Evolutionary conservation across 2,329 filamentous ascomycete genomes (phyloP).

Genomic region (Fusarium tuaranense): DNA sequence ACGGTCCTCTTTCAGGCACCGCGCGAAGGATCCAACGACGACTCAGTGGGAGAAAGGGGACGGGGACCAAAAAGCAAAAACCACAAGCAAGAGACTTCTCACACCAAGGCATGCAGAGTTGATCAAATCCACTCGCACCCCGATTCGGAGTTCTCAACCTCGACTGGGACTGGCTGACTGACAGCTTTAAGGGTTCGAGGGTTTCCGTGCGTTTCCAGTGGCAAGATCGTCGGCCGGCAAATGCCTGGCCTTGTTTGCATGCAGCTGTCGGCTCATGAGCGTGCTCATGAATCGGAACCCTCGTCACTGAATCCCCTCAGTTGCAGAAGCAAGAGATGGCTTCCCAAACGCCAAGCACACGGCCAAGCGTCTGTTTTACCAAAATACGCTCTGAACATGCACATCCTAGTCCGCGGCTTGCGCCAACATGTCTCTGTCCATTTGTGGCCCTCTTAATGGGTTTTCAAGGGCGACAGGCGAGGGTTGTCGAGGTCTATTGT

Average conservation of each 20-base stretch:
- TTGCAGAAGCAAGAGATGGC: neutral
- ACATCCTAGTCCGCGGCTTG: constrained; percentile 6
- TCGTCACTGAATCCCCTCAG: neutral
- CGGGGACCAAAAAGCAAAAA: neutral
- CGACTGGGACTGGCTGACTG: neutral
- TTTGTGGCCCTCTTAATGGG: constrained; percentile 11
- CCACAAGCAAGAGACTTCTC: constrained; percentile 5
- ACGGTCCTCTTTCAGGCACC: constrained; percentile 35
- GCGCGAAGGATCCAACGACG: constrained; percentile 20
- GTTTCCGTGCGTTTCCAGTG: neutral
- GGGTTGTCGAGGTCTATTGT: constrained; percentile 2
- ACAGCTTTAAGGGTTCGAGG: neutral
- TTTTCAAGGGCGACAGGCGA: neutral
- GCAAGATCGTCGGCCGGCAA: neutral
- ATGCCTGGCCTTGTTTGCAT: neutral
- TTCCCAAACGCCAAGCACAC: neutral
- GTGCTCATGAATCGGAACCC: neutral
- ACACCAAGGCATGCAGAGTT: neutral
- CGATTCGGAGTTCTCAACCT: neutral
- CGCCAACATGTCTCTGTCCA: constrained; percentile 13
- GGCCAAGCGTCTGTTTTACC: constrained; percentile 6
- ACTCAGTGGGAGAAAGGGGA: constrained; percentile 18
- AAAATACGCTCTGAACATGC: constrained; percentile 9
- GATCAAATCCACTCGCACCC: constrained; percentile 1
- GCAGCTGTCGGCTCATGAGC: neutral